Evolutionary conservation across 441 rosid species (phyloP).

Genomic region (Gossypium armourianum): DNA sequence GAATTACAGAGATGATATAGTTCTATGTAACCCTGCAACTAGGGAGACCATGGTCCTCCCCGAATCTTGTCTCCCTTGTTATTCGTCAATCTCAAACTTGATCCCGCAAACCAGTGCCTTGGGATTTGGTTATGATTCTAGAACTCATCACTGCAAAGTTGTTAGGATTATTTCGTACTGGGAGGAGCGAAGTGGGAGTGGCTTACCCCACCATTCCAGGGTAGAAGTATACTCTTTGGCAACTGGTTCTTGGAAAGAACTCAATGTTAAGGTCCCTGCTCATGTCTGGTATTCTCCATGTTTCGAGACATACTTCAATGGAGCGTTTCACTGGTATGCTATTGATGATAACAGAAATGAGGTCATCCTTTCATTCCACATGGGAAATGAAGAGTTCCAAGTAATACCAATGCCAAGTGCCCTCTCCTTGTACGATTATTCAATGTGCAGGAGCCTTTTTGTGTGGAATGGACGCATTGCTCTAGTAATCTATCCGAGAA

Average conservation of each 20-base stretch:
- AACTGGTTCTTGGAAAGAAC: conserved; percentile 13
- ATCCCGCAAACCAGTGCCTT: conserved; percentile 10
- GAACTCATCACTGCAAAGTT: conserved; percentile 5
- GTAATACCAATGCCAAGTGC: neutral
- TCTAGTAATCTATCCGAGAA: neutral
- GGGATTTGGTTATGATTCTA: conserved; percentile 12
- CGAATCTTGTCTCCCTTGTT: neutral
- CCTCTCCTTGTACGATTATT: neutral
- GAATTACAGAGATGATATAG: conserved; percentile 11
- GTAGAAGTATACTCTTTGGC: conserved; percentile 11
- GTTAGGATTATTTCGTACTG: conserved; percentile 7
- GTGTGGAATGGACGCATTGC: conserved; percentile 6
- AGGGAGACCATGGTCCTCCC: conserved; percentile 12
- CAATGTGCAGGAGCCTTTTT: neutral
- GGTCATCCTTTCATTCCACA: neutral
- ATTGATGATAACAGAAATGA: neutral
- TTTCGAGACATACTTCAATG: conserved; percentile 1
- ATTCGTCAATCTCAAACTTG: neutral
- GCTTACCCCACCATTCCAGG: conserved; percentile 8
- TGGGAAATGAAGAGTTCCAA: conserved; percentile 1
- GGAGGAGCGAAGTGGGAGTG: conserved; percentile 8
- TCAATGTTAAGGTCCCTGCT: conserved; percentile 8
- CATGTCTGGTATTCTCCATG: conserved; percentile 11
- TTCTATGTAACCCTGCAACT: conserved; percentile 15
- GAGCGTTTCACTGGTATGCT: neutral